Base-by-base conservation (phyloP, 1,139 yeast species). In the Suhomyces bokatorum region DNA sequence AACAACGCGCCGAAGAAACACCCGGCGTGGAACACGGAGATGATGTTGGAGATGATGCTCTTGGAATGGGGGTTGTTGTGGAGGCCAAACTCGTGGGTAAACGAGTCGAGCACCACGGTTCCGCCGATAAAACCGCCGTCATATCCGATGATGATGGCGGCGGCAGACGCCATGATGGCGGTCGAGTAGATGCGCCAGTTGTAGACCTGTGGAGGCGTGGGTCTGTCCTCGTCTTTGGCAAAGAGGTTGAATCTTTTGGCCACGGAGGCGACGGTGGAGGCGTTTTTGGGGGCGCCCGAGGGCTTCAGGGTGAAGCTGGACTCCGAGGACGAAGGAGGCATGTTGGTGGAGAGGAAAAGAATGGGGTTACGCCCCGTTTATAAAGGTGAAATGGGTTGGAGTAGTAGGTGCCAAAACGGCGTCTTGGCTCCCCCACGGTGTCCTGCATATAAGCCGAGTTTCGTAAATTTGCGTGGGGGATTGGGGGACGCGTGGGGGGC, bases 61-160 rank as follows among this genome's bases (percentile, higher is more conserved):
- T 56, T 58, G 15, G 67, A 58, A 36, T 67, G 66, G 16, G 43
- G 14, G 2, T 56, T 43, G 17, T 43, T 46, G 47, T 63, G 66
- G 37, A 72, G 60, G 6, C 69, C 68, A 53, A 72, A 72, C 49
- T 69, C 75, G 6, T 55, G 32, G 47, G 55, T 55, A 49, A 72
- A 72, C 2, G 74, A 64, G n/a, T 57, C 60, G 22, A 72, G 56
- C 0, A 74, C 69, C 34, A 70, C 70, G 2, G 74, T 66, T 6
- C 77, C 77, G 7, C 77, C 77, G 42, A 72, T 70, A 43, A 69
- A 70, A 7, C 75, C 77, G 15, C 74, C 70, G 44, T 72, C 77
- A 49, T 72, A 71, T 14, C 77, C 77, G 48, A 66, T 66, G 42
- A 68, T 63, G 37, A 66, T 62, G 39, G 73, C 70, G 11, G 69